Conservation (phyloP, 768 basidiomycete genomes). For the Tricholoma terreum region DNA sequence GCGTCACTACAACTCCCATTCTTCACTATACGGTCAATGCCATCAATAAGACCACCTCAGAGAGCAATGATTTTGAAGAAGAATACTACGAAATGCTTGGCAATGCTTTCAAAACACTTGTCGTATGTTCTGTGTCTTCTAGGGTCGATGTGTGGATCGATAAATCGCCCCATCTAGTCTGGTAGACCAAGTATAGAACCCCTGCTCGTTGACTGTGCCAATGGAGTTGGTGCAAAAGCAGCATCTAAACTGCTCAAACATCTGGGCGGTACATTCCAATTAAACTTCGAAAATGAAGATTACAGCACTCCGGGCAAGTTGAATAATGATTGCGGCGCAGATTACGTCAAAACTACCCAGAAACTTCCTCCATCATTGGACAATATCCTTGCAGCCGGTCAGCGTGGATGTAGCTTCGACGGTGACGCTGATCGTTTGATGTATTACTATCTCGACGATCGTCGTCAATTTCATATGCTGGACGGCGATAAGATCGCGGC, state of each 20-base stretch:
- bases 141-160: conserved; percentile 2
- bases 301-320: conserved; percentile 66
- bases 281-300: conserved; percentile 69
- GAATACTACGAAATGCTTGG: conserved; percentile 86
- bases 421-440: conserved; percentile 98
- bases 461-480: conserved; percentile 80
- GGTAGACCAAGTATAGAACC: conserved; percentile 55
- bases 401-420: conserved; percentile 90
- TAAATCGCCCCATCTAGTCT: conserved; percentile 37
- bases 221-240: conserved; percentile 87
- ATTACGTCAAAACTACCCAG: conserved; percentile 94
- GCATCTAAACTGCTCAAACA: conserved; percentile 58
- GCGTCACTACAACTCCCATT: conserved; percentile 89
- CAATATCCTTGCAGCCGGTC: conserved; percentile 58
- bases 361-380: conserved; percentile 75
- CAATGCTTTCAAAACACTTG: conserved; percentile 77
- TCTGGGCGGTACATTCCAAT: conserved; percentile 56
- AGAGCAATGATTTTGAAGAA: conserved; percentile 74
- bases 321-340: conserved; percentile 90
- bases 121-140: conserved; percentile 51
- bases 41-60: conserved; percentile 80
- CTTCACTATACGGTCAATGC: conserved; percentile 92
- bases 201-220: conserved; percentile 94
- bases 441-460: conserved; percentile 87
- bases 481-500: conserved; percentile 99